Evolutionary conservation across 2,329 filamentous ascomycete genomes (phyloP).

Genomic region (Trichocomaceae sp.): DNA sequence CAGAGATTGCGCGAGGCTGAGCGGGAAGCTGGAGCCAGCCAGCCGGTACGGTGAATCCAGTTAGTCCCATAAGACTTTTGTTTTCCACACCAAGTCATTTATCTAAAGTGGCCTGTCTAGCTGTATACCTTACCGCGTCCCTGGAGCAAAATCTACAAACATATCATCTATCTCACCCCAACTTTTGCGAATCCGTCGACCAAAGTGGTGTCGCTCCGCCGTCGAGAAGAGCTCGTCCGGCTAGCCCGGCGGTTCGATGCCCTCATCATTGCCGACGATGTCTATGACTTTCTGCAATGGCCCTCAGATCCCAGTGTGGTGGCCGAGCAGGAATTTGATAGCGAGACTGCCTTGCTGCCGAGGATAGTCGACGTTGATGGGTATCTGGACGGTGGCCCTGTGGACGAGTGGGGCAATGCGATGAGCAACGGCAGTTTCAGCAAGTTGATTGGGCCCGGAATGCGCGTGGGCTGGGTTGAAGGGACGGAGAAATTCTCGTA

Average conservation of each 20-base stretch:
- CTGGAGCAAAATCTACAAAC: constrained; percentile 71
- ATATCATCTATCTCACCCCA: constrained; percentile 82
- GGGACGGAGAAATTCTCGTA: constrained; percentile 56
- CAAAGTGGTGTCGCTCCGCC: constrained; percentile 66
- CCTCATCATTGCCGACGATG: constrained; percentile 80
- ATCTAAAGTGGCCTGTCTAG: neutral
- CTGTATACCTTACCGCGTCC: constrained; percentile 51
- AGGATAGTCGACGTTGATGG: constrained; percentile 74
- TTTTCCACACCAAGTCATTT: no score
- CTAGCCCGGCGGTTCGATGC: constrained; percentile 74
- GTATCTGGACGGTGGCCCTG: constrained; percentile 54
- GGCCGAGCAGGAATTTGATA: constrained; percentile 10
- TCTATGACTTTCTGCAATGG: constrained; percentile 92
- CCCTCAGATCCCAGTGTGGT: constrained; percentile 32
- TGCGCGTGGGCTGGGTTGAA: constrained; percentile 84
- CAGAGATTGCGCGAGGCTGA: constrained; percentile 47
- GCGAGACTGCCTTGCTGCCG: constrained; percentile 50
- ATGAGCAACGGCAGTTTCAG: constrained; percentile 85
- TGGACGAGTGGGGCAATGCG: constrained; percentile 67
- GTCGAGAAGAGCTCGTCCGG: constrained; percentile 63
- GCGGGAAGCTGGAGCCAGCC: constrained; percentile 35
- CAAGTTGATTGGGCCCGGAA: constrained; percentile 76
- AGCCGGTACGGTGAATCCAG: constrained; percentile 33
- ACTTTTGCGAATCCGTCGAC: constrained; percentile 85
- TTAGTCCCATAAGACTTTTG: no score